A percentile compares a stretch with the other conserved stretches of the same genome.
Evolutionary conservation across 306 rosid species (phyloP).

Genomic region (Hylodesmum podocarpum): DNA sequence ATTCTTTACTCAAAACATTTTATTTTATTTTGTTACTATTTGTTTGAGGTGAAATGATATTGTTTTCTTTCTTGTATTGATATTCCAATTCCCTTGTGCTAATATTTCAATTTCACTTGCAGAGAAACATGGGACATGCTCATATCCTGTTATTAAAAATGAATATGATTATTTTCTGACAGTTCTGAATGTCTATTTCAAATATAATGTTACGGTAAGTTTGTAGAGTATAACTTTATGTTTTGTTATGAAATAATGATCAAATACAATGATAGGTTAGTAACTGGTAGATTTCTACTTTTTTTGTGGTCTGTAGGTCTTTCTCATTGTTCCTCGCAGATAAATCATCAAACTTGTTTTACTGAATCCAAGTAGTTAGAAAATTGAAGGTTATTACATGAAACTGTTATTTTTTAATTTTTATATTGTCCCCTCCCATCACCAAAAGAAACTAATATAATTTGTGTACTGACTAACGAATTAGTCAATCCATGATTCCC

Average conservation of each 20-base stretch:
- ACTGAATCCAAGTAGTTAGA: slow-evolving; percentile 12
- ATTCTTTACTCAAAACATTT: neutral
- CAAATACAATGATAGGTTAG: no score
- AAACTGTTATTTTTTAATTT: neutral
- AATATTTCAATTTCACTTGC: slow-evolving; percentile 40
- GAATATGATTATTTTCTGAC: slow-evolving; percentile 81
- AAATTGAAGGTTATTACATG: neutral
- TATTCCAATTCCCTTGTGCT: slow-evolving; percentile 25
- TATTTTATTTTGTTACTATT: neutral
- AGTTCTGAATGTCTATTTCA: slow-evolving; percentile 68
- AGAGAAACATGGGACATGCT: slow-evolving; percentile 98
- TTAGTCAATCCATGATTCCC: neutral
- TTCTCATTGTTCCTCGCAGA: slow-evolving; percentile 21
- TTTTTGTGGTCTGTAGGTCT: neutral
- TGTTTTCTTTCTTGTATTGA: slow-evolving; percentile 18
- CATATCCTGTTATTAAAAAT: slow-evolving; percentile 63
- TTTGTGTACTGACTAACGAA: neutral
- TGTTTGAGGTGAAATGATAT: slow-evolving; percentile 1
- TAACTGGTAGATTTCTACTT: neutral
- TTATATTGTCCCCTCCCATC: neutral
- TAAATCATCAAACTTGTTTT: slow-evolving; percentile 3
- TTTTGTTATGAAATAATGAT: neutral
- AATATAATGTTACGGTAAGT: slow-evolving; percentile 94
- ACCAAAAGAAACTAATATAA: neutral
- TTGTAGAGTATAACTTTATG: neutral